phyloP scores from a whole-genome alignment of 1,284 basidiomycete genomes.

The Athelia sp. region DNA sequence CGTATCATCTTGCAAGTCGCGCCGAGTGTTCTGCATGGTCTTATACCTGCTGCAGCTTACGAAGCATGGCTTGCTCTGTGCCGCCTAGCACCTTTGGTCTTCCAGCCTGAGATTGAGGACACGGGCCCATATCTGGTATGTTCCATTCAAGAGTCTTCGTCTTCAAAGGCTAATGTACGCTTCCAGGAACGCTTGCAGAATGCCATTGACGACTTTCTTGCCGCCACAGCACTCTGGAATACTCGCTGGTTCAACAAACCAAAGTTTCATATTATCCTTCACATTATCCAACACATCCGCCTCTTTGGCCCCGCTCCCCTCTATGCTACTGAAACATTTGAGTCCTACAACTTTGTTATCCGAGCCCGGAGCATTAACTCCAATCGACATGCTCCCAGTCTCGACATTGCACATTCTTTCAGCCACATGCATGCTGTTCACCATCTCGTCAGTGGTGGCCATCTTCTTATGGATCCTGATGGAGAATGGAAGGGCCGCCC shows the following conservation, averaged over 20 bases:
- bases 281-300: conserved; percentile 9
- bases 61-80: conserved; percentile 20
- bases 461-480: background rate
- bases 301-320: conserved; percentile 13
- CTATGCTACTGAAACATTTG: conserved; percentile 13
- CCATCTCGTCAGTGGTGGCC: background rate
- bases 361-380: conserved; percentile 8
- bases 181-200: background rate
- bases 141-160: background rate
- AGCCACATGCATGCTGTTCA: conserved; percentile 2
- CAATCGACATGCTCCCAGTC: conserved; percentile 10
- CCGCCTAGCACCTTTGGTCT: conserved; percentile 17
- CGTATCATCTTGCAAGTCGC: conserved; percentile 21
- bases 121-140: conserved; percentile 14
- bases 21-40: conserved; percentile 21
- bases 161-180: background rate
- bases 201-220: conserved; percentile 11
- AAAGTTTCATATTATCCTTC: conserved; percentile 17
- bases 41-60: conserved; percentile 12
- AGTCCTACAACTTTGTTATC: conserved; percentile 14
- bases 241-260: conserved; percentile 18
- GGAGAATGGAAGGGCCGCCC: background rate
- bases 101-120: conserved; percentile 22
- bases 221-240: conserved; percentile 7
- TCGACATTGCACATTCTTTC: conserved; percentile 6